Percentiles rank a stretch among this genome's conserved stretches.
These are phyloP conservation scores for Craspedostauros australis DNA, from an alignment of 108 stramenopile species.

Conservation along the genomic window DNA sequence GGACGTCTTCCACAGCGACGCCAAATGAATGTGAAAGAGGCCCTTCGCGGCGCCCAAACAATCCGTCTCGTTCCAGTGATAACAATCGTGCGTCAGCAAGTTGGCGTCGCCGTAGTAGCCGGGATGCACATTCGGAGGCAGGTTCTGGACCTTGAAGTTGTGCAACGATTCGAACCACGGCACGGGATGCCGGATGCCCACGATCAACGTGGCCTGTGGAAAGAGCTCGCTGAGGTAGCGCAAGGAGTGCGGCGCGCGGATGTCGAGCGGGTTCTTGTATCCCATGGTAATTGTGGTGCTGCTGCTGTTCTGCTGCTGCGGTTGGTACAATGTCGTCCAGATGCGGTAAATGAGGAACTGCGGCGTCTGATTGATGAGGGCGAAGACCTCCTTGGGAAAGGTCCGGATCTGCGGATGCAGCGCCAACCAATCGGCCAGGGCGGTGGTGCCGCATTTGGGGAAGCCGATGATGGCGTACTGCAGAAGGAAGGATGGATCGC, in stretches of 20 bases:
- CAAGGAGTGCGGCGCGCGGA: slow-evolving; percentile 6
- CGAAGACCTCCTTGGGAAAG: slow-evolving; percentile 4
- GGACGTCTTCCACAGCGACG: background rate
- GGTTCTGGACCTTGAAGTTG: slow-evolving; percentile 23
- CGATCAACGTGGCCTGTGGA: slow-evolving; percentile 33
- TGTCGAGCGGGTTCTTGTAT: slow-evolving; percentile 13
- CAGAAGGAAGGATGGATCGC: slow-evolving; percentile 20
- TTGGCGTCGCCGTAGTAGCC: slow-evolving; percentile 4
- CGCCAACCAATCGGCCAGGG: slow-evolving; percentile 15
- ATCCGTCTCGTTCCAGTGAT: slow-evolving; percentile 3
- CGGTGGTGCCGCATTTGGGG: slow-evolving; percentile 58
- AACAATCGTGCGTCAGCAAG: background rate
- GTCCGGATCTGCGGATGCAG: background rate
- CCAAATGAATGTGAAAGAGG: slow-evolving; percentile 6
- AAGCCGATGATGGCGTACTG: slow-evolving; percentile 68
- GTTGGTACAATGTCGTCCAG: too few species aligned
- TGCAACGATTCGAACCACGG: slow-evolving; percentile 39
- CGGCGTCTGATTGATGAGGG: too few species aligned
- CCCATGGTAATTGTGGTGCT: background rate
- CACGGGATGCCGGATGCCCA: slow-evolving; percentile 45
- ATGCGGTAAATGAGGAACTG: too few species aligned
- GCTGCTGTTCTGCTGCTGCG: background rate
- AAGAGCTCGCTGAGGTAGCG: slow-evolving; percentile 10
- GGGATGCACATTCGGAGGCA: slow-evolving; percentile 7
- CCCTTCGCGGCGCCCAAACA: slow-evolving; percentile 7